Evolutionary conservation across 208 protist species (phyloP).

Genomic region (Trypanosomatidae sp.): DNA sequence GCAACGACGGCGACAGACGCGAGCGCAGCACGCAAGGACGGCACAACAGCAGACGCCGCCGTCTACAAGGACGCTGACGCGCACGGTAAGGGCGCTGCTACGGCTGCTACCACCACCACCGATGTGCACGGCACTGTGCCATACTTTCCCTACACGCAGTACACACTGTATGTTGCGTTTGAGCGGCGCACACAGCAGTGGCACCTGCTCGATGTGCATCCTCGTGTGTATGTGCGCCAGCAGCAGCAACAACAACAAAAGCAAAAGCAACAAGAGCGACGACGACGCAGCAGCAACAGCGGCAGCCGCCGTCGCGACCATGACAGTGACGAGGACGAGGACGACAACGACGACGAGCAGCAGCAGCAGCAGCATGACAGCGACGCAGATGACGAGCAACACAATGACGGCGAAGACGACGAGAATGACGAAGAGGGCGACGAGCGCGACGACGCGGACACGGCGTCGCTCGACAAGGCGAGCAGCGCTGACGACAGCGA

Average conservation of each 20-base stretch:
- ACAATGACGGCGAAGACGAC: conserved; percentile 6
- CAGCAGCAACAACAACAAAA: conserved; percentile 7
- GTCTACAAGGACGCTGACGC: no score
- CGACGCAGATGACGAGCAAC: conserved; percentile 8
- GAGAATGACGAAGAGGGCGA: conserved; percentile 4
- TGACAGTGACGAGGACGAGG: conserved; percentile 6
- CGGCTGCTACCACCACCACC: no score
- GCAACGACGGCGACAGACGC: not conserved
- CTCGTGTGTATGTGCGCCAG: conserved; percentile 13
- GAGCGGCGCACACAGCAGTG: conserved; percentile 18
- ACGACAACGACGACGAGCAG: conserved; percentile 6
- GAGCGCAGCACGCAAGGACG: no score
- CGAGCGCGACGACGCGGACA: not conserved
- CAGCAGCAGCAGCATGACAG: conserved; percentile 8
- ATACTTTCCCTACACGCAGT: conserved; percentile 12
- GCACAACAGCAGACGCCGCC: no score
- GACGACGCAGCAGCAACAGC: not conserved
- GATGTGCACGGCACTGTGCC: no score
- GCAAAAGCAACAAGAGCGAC: not conserved
- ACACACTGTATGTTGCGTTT: conserved; percentile 24
- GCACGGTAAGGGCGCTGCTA: no score
- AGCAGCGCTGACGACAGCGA: not conserved
- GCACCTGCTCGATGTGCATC: conserved; percentile 44
- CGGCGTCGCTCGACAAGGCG: not conserved
- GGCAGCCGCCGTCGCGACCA: not conserved